Conservation (phyloP, 805 yeast genomes). For the Candida silvatica region DNA sequence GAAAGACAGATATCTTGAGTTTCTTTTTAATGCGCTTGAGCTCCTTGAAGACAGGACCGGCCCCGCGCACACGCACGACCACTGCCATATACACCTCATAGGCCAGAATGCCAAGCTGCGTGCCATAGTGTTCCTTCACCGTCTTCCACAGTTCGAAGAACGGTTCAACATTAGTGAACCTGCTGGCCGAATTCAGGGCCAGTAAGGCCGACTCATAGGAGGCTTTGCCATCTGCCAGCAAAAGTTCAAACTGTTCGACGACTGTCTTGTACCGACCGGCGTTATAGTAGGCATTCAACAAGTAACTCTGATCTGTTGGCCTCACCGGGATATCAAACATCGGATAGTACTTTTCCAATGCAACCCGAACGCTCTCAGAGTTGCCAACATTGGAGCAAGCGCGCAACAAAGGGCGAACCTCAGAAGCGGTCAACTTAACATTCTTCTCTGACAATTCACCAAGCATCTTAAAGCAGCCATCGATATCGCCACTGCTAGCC, state of each 20-base stretch:
- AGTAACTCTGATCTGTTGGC: constrained; percentile 15
- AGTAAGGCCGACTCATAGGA: constrained; percentile 10
- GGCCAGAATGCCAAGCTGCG: constrained; percentile 9
- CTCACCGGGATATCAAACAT: constrained; percentile 12
- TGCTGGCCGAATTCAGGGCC: constrained; percentile 17
- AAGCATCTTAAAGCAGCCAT: constrained; percentile 25
- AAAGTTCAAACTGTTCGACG: constrained; percentile 8
- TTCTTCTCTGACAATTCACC: constrained; percentile 15
- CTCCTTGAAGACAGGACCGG: constrained; percentile 8
- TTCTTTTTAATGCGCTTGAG: constrained; percentile 10
- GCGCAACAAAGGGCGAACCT: constrained; percentile 14
- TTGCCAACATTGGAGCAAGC: constrained; percentile 16
- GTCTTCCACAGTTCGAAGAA: constrained; percentile 17
- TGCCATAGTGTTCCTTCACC: constrained; percentile 5
- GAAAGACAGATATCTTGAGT: constrained; percentile 8
- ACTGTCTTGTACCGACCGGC: constrained; percentile 17
- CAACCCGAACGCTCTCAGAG: constrained; percentile 15
- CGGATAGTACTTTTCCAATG: constrained; percentile 16
- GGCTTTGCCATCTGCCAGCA: constrained; percentile 4
- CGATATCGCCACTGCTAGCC: constrained; percentile 28
- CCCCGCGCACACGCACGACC: constrained; percentile 11
- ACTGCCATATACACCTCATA: constrained; percentile 15
- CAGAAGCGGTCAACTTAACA: constrained; percentile 6
- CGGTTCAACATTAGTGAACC: constrained; percentile 7
- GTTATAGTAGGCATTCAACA: constrained; percentile 15